phyloP scores from a whole-genome alignment of 352 stramenopile genomes.

The Plasmopara muralis region DNA sequence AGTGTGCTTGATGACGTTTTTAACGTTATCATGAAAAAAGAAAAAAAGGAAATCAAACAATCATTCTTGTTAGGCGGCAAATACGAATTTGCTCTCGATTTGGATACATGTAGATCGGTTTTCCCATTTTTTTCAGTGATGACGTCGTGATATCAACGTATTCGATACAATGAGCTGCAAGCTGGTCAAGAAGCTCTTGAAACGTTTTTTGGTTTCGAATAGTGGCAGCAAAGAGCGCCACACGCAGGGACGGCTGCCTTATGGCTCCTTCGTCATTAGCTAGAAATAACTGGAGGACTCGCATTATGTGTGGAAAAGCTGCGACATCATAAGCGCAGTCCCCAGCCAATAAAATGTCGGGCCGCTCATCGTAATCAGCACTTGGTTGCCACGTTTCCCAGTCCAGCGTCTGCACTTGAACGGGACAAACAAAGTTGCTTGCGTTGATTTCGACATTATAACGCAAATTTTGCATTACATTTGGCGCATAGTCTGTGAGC shows the following conservation, averaged over 20 bases:
- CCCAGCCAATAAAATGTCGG: slow-evolving; percentile 59
- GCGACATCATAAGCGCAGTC: slow-evolving; percentile 75
- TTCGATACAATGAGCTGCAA: slow-evolving; percentile 41
- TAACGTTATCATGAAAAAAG: too few relatives aligned
- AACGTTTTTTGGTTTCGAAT: slow-evolving; percentile 76
- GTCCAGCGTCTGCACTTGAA: slow-evolving; percentile 55
- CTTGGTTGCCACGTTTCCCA: slow-evolving; percentile 61
- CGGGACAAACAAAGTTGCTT: slow-evolving; percentile 32
- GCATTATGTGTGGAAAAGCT: slow-evolving; percentile 49
- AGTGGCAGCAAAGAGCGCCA: slow-evolving; percentile 71
- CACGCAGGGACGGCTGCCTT: slow-evolving; percentile 10
- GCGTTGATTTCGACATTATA: slow-evolving; percentile 80
- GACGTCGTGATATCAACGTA: slow-evolving; percentile 59
- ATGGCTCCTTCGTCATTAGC: slow-evolving; percentile 7
- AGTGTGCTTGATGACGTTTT: too few relatives aligned
- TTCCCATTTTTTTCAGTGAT: slow-evolving; percentile 35
- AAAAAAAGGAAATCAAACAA: neutral
- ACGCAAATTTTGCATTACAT: slow-evolving; percentile 76
- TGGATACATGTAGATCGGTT: slow-evolving; percentile 44
- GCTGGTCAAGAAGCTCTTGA: slow-evolving; percentile 58
- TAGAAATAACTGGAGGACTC: slow-evolving; percentile 54
- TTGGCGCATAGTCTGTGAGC: slow-evolving; percentile 70
- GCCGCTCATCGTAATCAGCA: slow-evolving; percentile 19
- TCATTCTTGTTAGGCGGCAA: slow-evolving; percentile 35
- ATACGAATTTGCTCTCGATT: slow-evolving; percentile 68